Evolutionary conservation across 148 eudicot genomes (phyloP).

Genomic region (Persicaria tinctoria): DNA sequence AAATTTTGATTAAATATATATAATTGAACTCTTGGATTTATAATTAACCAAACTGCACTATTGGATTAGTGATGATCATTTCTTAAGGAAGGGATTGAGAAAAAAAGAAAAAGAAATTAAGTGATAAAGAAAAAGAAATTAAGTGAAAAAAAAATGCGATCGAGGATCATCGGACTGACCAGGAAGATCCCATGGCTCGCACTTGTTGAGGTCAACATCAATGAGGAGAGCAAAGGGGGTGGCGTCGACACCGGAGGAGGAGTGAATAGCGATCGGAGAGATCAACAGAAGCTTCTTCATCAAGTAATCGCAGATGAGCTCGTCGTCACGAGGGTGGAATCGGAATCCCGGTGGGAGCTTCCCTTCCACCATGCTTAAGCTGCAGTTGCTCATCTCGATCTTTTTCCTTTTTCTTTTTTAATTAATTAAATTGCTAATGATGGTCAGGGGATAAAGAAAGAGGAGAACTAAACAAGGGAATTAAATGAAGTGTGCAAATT

Average conservation of each 20-base stretch:
- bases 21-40: no score
- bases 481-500: not conserved
- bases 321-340: conserved; percentile 88
- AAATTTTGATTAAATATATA: no score
- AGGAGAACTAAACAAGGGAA: not conserved
- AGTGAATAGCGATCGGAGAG: conserved; percentile 25
- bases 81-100: no score
- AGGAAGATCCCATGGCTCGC: conserved; percentile 96
- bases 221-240: conserved; percentile 27
- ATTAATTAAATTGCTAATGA: not conserved
- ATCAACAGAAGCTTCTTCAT: conserved; percentile 24
- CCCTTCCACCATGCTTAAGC: conserved; percentile 71
- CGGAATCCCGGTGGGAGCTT: conserved; percentile 86
- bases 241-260: conserved; percentile 12
- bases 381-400: conserved; percentile 34
- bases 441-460: not conserved
- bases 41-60: no score
- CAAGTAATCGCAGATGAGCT: conserved; percentile 81
- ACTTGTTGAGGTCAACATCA: conserved; percentile 87
- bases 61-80: no score
- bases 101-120: no score
- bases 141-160: not conserved
- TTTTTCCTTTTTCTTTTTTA: not conserved
- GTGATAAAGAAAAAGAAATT: not conserved
- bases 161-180: conserved; percentile 24